Evolutionary conservation across 768 basidiomycete species (phyloP).

Genomic region (Scleroderma bovista): DNA sequence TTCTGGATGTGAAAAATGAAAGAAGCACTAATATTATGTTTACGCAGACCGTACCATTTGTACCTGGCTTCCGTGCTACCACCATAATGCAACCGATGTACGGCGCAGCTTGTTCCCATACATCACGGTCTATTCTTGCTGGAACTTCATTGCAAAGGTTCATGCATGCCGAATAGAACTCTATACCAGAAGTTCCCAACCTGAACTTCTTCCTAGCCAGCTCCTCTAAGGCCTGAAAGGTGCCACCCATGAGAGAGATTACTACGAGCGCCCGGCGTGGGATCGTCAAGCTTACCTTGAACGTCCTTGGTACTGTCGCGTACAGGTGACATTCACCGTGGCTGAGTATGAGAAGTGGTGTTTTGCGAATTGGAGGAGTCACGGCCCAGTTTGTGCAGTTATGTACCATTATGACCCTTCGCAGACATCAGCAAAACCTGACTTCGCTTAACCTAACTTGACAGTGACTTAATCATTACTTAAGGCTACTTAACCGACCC

Average conservation of each 20-base stretch:
- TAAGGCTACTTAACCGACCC: no score
- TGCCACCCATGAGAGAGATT: no score
- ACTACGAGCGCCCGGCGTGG: no score
- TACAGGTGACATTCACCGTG: slow-evolving; percentile 13
- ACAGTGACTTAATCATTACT: no score
- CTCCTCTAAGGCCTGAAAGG: slow-evolving; percentile 12
- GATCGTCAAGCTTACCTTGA: slow-evolving; percentile 7
- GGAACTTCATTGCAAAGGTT: slow-evolving; percentile 14
- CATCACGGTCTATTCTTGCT: slow-evolving; percentile 16
- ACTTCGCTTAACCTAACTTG: no score
- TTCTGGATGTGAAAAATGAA: no score
- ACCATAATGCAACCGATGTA: slow-evolving; percentile 18
- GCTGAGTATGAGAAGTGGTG: slow-evolving; percentile 17
- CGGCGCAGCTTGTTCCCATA: slow-evolving; percentile 13
- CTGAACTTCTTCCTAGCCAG: slow-evolving; percentile 14
- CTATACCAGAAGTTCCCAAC: slow-evolving; percentile 11
- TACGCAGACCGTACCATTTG: no score
- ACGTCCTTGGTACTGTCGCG: slow-evolving; percentile 8
- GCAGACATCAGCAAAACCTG: no score
- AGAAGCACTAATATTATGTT: no score
- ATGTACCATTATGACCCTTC: slow-evolving; percentile 22
- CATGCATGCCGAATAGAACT: slow-evolving; percentile 14
- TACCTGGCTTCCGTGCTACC: no score
- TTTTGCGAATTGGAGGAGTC: slow-evolving; percentile 13
- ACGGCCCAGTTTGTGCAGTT: slow-evolving; percentile 22